Base-by-base conservation (phyloP, 1,139 yeast species). In the Saccharomyces hybrid region DNA sequence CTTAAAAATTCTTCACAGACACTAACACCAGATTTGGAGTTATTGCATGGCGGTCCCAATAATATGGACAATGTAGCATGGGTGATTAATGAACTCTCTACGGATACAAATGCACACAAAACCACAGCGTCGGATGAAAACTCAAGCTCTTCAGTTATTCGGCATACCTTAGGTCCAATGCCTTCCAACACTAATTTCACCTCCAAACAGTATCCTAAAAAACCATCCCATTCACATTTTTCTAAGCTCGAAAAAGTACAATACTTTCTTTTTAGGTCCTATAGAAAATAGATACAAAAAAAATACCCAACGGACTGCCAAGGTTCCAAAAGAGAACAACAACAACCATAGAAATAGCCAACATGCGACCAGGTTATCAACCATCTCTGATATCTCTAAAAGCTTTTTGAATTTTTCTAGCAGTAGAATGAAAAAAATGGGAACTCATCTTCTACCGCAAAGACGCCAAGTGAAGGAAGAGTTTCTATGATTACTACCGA, bases 1-100 rank as follows among this genome's bases (percentile, higher is more conserved):
- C 47, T 66, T 51, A 70, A 69, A 53, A 58, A 62, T 51, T 69
- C 72, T 3, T 61, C 70, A 2, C 71, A 67, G 51, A 70, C 73
- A 0, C 49, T 70, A 38, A 68, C 70, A 3, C 69, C 72, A 11
- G 66, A 63, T 26, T 58, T 64, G 58, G 71, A 66, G 8, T 31
- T 50, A 38, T 38, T 38, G 11, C 21, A 38, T 19, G 44, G 44
- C 19, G 12, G 24, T 16, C n/a, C 44, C n/a, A 38, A 19, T 12
- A 47, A 32, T 26, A 27, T 31, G 16, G 12, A 16, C 19, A 19
- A 24, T 5, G 44, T 38, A 38, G 44, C 44, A 11, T 38, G 44
- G 44, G n/a, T 38, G 26, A 38, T 38, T 11, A 38, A 38, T 38
- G 44, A 38, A 16, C 26, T 38, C 44, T 38, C 44, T 19, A 38